These are phyloP conservation scores for Rhodotorula diobovata DNA, from an alignment of 768 basidiomycete species.

Conservation along the genomic window DNA sequence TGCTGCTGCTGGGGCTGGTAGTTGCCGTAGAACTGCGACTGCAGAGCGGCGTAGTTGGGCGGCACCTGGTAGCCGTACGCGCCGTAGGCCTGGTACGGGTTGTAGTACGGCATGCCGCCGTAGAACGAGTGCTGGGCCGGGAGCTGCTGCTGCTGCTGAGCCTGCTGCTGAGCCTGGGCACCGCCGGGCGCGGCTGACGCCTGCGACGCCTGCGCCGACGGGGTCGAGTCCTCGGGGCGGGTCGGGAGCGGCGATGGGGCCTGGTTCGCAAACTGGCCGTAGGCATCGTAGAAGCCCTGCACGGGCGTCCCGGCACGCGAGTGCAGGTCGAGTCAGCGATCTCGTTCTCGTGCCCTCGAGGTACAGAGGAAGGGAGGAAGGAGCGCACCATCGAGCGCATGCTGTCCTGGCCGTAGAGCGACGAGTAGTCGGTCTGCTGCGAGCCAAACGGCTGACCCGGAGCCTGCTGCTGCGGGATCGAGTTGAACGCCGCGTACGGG, in stretches of 20 bases:
- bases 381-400: background rate
- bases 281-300: constrained; percentile 36
- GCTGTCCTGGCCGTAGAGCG: constrained; percentile 32
- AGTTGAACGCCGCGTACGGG: constrained; percentile 38
- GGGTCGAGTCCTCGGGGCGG: constrained; percentile 27
- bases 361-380: background rate
- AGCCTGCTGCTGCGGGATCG: constrained; percentile 28
- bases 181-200: constrained; percentile 5
- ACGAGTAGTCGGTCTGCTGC: constrained; percentile 37
- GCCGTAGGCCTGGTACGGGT: constrained; percentile 16
- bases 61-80: constrained; percentile 35
- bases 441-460: constrained; percentile 33
- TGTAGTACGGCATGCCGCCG: constrained; percentile 7
- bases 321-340: background rate
- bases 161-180: constrained; percentile 24
- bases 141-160: constrained; percentile 12
- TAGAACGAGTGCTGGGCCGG: background rate
- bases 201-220: constrained; percentile 3
- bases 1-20: constrained; percentile 20
- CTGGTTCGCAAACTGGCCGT: constrained; percentile 36
- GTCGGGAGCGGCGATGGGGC: constrained; percentile 32
- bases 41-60: constrained; percentile 9
- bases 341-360: no score
- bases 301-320: no score
- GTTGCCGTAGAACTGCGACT: constrained; percentile 21